Evolutionary conservation across 305 asterid genomes (phyloP).

Genomic region (Fraxinus ornus): DNA sequence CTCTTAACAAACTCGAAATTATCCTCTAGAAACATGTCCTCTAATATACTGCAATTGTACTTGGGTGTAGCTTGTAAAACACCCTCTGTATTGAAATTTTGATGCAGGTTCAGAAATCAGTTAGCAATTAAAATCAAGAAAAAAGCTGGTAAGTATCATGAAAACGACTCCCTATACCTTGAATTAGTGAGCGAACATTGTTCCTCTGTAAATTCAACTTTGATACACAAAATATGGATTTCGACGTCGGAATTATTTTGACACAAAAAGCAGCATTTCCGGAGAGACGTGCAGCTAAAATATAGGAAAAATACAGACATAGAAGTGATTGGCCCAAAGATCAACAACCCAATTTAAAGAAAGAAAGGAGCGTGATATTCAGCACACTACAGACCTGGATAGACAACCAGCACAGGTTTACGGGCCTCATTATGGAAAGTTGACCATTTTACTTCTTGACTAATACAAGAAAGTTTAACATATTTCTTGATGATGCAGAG

Average conservation of each 20-base stretch:
- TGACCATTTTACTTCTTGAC: slow-evolving; percentile 67
- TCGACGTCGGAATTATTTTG: slow-evolving; percentile 83
- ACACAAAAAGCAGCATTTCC: slow-evolving; percentile 48
- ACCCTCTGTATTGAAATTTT: slow-evolving; percentile 30
- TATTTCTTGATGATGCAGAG: slow-evolving; percentile 76
- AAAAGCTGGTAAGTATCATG: not conserved
- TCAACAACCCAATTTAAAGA: slow-evolving; percentile 4
- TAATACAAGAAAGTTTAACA: slow-evolving; percentile 46
- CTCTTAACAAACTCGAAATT: slow-evolving; percentile 62
- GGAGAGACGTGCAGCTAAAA: slow-evolving; percentile 56
- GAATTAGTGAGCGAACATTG: slow-evolving; percentile 62
- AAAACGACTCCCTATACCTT: slow-evolving; percentile 46
- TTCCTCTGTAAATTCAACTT: slow-evolving; percentile 70
- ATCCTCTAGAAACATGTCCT: slow-evolving; percentile 90
- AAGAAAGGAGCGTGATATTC: not conserved
- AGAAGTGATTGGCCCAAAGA: slow-evolving; percentile 13
- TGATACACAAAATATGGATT: slow-evolving; percentile 61
- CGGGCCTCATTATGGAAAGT: slow-evolving; percentile 91
- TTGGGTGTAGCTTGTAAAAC: slow-evolving; percentile 64
- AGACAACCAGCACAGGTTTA: slow-evolving; percentile 73
- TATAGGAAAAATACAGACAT: slow-evolving; percentile 15
- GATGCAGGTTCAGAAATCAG: slow-evolving; percentile 21
- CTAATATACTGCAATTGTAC: slow-evolving; percentile 87
- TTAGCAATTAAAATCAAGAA: slow-evolving; percentile 11
- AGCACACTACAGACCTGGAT: slow-evolving; percentile 60